Evolutionary conservation across 257 asterid genomes (phyloP).

Genomic region (Jacaranda copaia): DNA sequence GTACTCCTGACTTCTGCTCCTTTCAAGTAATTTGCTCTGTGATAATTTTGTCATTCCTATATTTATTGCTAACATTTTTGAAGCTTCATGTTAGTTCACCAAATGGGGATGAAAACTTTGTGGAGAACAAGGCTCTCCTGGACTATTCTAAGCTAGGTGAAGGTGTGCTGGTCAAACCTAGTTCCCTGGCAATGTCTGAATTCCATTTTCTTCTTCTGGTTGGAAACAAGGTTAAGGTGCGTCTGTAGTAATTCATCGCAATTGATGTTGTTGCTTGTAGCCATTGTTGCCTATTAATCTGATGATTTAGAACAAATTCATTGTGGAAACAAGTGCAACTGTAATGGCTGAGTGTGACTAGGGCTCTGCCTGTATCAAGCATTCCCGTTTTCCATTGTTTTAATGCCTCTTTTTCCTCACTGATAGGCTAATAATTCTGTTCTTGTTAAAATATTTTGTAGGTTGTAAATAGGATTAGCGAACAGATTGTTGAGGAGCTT

Average conservation of each 20-base stretch:
- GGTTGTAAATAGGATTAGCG: conserved; percentile 96
- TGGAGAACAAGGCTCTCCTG: conserved; percentile 98
- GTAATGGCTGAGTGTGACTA: conserved; percentile 15
- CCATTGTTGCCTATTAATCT: conserved; percentile 28
- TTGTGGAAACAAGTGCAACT: conserved; percentile 16
- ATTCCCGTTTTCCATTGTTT: conserved; percentile 14
- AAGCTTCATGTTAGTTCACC: conserved; percentile 68
- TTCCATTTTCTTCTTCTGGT: conserved; percentile 97
- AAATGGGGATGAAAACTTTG: conserved; percentile 95
- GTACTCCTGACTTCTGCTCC: conserved; percentile 27
- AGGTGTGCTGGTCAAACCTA: conserved; percentile 89
- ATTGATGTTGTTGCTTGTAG: conserved; percentile 30
- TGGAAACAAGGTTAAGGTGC: conserved; percentile 93
- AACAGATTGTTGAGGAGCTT: conserved; percentile 95
- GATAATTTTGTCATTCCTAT: conserved; percentile 16
- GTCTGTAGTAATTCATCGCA: conserved; percentile 39
- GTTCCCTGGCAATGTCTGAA: conserved; percentile 90
- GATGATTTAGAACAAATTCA: conserved; percentile 35
- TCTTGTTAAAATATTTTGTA: conserved; percentile 43
- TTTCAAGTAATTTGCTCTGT: conserved; percentile 25
- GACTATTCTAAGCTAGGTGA: conserved; percentile 82
- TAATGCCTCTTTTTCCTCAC: conserved; percentile 18
- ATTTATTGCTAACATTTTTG: conserved; percentile 37
- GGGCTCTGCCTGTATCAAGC: conserved; percentile 17
- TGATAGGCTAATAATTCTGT: conserved; percentile 16